Percentiles rank a stretch among this genome's conserved stretches.
phyloP scores from a whole-genome alignment of 768 basidiomycete species.

The Mycena pura region DNA sequence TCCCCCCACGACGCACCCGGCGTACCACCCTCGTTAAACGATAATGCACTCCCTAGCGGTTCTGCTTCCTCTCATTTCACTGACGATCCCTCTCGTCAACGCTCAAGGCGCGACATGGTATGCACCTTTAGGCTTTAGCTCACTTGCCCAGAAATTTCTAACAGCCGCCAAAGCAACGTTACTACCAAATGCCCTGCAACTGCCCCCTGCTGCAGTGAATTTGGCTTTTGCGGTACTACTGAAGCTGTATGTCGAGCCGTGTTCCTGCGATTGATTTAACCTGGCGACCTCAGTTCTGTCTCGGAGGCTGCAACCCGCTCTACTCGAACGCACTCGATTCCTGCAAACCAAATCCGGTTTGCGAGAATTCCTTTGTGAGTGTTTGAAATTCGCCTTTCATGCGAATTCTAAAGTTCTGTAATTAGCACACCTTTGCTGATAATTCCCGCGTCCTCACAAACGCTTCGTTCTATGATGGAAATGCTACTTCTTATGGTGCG shows the following conservation, averaged over 20 bases:
- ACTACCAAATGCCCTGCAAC: constrained; percentile 50
- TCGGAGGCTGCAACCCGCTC: constrained; percentile 88
- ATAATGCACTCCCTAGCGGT: constrained; percentile 30
- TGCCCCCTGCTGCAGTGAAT: constrained; percentile 66
- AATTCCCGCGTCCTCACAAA: constrained; percentile 73
- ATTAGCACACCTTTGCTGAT: constrained; percentile 69
- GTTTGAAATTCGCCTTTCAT: not conserved
- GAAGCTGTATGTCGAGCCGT: constrained; percentile 44
- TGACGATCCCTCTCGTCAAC: constrained; percentile 23
- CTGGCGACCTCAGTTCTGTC: constrained; percentile 62
- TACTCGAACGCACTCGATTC: constrained; percentile 67
- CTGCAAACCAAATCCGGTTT: constrained; percentile 76
- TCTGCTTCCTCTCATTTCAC: constrained; percentile 24
- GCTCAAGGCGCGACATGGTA: constrained; percentile 28
- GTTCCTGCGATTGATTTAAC: not conserved
- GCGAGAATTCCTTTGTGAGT: constrained; percentile 64
- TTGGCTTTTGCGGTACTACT: constrained; percentile 55
- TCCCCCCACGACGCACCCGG: constrained; percentile 24
- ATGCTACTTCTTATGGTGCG: constrained; percentile 71
- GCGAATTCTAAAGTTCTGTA: not conserved
- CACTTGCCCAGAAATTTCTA: not conserved
- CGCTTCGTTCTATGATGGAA: constrained; percentile 72
- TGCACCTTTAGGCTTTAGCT: not conserved
- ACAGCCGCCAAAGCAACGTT: constrained; percentile 42
- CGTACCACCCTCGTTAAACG: constrained; percentile 23